Percentiles rank a stretch among this genome's conserved stretches.
Evolutionary conservation across 2,329 filamentous ascomycete species (phyloP).

Genomic region (Rosellinia necatrix): DNA sequence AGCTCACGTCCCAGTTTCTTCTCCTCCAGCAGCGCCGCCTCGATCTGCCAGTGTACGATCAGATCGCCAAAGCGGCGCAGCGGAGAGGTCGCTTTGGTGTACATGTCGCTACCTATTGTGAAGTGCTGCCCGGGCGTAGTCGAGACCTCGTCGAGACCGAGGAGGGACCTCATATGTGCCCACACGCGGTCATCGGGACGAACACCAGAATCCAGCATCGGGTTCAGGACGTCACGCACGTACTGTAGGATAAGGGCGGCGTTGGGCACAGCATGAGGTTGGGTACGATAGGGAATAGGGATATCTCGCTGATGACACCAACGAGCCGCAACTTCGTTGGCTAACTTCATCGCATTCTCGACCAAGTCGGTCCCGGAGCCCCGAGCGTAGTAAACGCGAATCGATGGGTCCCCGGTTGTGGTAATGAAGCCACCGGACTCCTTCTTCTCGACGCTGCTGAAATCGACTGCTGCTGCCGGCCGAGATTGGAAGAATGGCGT

Average conservation of each 20-base stretch:
- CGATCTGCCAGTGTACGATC: conserved; percentile 69
- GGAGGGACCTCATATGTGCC: conserved; percentile 43
- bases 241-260: conserved; percentile 45
- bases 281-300: conserved; percentile 62
- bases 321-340: conserved; percentile 63
- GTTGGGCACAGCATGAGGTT: conserved; percentile 49
- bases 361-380: conserved; percentile 46
- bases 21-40: conserved; percentile 59
- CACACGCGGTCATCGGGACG: conserved; percentile 40
- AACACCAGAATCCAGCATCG: conserved; percentile 44
- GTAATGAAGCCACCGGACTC: conserved; percentile 37
- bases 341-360: conserved; percentile 62
- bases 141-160: conserved; percentile 58
- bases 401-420: conserved; percentile 55
- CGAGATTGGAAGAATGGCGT: conserved; percentile 53
- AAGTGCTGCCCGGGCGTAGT: conserved; percentile 60
- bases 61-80: conserved; percentile 68
- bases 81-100: conserved; percentile 67
- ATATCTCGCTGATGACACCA: conserved; percentile 65
- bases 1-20: conserved; percentile 43
- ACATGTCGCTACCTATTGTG: conserved; percentile 62
- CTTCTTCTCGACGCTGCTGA: conserved; percentile 42
- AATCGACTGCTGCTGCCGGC: conserved; percentile 50
- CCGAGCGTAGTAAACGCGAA: conserved; percentile 46
- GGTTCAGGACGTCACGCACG: conserved; percentile 45